A percentile compares a stretch with the other conserved stretches of the same genome.
Conservation (phyloP, 345 rosid genomes). For the Erucastrum elatum region DNA sequence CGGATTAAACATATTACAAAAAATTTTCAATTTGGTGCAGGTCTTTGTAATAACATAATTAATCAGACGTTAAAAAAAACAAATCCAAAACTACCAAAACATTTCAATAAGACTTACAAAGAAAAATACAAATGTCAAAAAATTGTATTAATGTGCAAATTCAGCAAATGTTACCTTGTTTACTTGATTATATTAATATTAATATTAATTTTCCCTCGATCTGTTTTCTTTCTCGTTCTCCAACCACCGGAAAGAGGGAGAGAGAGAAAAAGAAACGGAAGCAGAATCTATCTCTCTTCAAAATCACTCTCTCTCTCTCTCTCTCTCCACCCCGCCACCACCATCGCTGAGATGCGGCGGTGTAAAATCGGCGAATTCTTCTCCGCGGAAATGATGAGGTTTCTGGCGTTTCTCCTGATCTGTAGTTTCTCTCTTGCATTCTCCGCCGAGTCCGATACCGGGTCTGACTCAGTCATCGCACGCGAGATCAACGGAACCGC, state of each 20-base stretch:
- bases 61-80: not conserved
- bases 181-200: not conserved
- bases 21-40: no score
- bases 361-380: not conserved
- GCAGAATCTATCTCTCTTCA: conserved; percentile 6
- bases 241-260: conserved; percentile 40
- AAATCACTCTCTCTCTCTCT: not conserved
- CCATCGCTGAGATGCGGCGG: conserved; percentile 32
- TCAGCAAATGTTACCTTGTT: not conserved
- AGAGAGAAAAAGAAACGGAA: conserved; percentile 18
- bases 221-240: conserved; percentile 41
- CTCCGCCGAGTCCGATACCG: conserved; percentile 40
- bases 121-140: not conserved
- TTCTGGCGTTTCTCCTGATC: conserved; percentile 40
- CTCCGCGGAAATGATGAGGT: conserved; percentile 38
- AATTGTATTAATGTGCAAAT: conserved; percentile 12
- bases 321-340: conserved; percentile 23
- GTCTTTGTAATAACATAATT: no score
- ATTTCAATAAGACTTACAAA: not conserved
- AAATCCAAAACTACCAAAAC: conserved; percentile 11
- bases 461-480: conserved; percentile 28
- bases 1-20: no score
- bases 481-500: conserved; percentile 47
- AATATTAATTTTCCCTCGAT: not conserved
- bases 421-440: conserved; percentile 42